Conservation (phyloP, 1,139 yeast genomes). For the Pichia norvegensis region DNA sequence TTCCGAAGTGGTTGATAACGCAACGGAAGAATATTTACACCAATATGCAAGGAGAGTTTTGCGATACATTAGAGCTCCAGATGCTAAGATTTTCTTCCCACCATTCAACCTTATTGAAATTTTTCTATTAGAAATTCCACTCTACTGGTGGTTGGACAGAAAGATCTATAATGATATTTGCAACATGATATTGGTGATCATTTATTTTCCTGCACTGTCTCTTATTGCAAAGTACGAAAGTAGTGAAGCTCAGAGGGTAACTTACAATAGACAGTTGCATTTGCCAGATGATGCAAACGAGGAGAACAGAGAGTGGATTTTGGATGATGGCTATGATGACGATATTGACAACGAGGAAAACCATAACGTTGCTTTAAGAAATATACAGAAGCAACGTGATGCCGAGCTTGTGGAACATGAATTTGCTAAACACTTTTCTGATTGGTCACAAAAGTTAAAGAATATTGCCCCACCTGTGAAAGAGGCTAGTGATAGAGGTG, state of each 20-base stretch:
- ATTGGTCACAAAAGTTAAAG: conserved; percentile 45
- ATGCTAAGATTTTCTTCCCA: conserved; percentile 76
- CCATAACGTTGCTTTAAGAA: conserved; percentile 20
- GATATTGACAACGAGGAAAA: conserved; percentile 32
- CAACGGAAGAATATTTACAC: conserved; percentile 78
- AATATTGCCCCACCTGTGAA: conserved; percentile 49
- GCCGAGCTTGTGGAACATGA: conserved; percentile 73
- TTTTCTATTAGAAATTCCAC: conserved; percentile 35
- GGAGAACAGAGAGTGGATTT: conserved; percentile 71
- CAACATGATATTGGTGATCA: conserved; percentile 45
- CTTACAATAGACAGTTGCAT: conserved; percentile 60
- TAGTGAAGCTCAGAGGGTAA: conserved; percentile 57
- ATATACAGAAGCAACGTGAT: conserved; percentile 43
- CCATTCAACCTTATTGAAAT: conserved; percentile 74
- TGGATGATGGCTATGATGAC: conserved; percentile 66
- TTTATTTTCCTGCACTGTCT: conserved; percentile 61
- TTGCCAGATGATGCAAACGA: conserved; percentile 78
- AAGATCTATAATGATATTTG: conserved; percentile 16
- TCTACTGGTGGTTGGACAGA: conserved; percentile 32
- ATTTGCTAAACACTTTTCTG: conserved; percentile 42
- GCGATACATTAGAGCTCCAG: conserved; percentile 82
- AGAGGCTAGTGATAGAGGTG: conserved; percentile 47
- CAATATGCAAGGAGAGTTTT: conserved; percentile 78
- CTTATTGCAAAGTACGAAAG: conserved; percentile 60
- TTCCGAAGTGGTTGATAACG: conserved; percentile 71